Percentiles rank a stretch among this genome's conserved stretches.
Evolutionary conservation across 768 basidiomycete species (phyloP).

Genomic region (Collybia mongolica): DNA sequence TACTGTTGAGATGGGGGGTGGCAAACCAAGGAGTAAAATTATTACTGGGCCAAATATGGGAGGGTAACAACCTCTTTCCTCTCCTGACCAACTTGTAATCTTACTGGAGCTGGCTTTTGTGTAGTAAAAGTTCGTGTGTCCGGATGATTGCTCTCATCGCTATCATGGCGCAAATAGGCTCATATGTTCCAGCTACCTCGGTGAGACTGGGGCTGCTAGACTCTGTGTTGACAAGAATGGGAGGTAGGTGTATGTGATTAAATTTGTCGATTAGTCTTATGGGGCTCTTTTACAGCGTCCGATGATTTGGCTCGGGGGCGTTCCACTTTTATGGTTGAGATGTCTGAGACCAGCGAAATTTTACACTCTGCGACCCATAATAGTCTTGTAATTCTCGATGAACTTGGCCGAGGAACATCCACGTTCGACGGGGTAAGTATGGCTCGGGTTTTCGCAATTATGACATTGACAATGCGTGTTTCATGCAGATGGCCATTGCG

Average conservation of each 20-base stretch:
- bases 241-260: constrained; percentile 48
- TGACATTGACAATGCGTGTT: background rate
- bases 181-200: constrained; percentile 81
- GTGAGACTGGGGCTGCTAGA: constrained; percentile 81
- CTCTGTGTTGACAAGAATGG: constrained; percentile 87
- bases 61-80: constrained; percentile 36
- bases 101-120: background rate
- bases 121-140: constrained; percentile 81
- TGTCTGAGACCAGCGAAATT: constrained; percentile 92
- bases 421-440: constrained; percentile 82
- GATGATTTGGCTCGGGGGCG: constrained; percentile 86
- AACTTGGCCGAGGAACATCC: constrained; percentile 86
- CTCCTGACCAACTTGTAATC: background rate
- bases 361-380: constrained; percentile 68
- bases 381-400: constrained; percentile 89
- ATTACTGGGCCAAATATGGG: constrained; percentile 90
- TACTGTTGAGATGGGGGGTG: constrained; percentile 62
- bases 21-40: constrained; percentile 53
- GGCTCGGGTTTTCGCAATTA: background rate
- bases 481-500: constrained; percentile 78
- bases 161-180: constrained; percentile 90
- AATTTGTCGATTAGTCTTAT: too few species aligned
- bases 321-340: constrained; percentile 97
- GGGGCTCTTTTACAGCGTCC: constrained; percentile 48
- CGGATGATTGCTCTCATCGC: constrained; percentile 76